Percentiles rank a stretch among this genome's conserved stretches.
phyloP scores from a whole-genome alignment of 139 green algal genomes.

The Picochlorum sp. region DNA sequence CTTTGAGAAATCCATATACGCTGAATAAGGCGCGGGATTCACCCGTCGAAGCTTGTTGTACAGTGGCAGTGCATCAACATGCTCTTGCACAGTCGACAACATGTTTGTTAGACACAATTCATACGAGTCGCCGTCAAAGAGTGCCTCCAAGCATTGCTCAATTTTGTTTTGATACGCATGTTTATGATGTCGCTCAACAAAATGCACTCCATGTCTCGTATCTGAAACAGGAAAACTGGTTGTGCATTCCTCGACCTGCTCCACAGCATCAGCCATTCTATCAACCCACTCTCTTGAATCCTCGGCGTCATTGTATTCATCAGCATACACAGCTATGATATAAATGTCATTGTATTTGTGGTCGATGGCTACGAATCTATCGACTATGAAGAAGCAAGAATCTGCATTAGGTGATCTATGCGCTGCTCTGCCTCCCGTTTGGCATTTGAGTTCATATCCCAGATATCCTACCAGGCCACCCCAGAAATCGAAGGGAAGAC shows the following conservation, averaged over 20 bases:
- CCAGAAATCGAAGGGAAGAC: conserved; percentile 91
- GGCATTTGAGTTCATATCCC: conserved; percentile 92
- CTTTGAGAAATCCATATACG: conserved; percentile 58
- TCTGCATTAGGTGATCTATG: conserved; percentile 57
- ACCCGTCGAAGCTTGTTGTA: conserved; percentile 71
- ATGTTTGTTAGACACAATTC: conserved; percentile 90
- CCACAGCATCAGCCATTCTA: background rate
- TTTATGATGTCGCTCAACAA: conserved; percentile 8
- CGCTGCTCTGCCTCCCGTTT: conserved; percentile 23
- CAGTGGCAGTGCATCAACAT: conserved; percentile 35
- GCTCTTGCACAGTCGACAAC: background rate
- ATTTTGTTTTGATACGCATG: conserved; percentile 70
- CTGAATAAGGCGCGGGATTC: conserved; percentile 93
- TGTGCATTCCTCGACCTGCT: background rate
- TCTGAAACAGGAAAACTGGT: background rate
- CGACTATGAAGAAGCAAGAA: conserved; percentile 76
- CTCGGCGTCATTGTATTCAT: background rate
- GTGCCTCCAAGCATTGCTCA: conserved; percentile 47
- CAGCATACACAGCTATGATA: conserved; percentile 44
- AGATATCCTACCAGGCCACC: conserved; percentile 91
- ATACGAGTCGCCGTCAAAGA: conserved; percentile 77
- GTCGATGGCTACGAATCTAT: conserved; percentile 81
- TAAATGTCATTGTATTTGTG: conserved; percentile 66
- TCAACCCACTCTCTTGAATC: conserved; percentile 13
- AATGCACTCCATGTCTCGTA: background rate